Base-by-base conservation (phyloP, 164 flowering plant genomes). In the Berberis thunbergii region DNA sequence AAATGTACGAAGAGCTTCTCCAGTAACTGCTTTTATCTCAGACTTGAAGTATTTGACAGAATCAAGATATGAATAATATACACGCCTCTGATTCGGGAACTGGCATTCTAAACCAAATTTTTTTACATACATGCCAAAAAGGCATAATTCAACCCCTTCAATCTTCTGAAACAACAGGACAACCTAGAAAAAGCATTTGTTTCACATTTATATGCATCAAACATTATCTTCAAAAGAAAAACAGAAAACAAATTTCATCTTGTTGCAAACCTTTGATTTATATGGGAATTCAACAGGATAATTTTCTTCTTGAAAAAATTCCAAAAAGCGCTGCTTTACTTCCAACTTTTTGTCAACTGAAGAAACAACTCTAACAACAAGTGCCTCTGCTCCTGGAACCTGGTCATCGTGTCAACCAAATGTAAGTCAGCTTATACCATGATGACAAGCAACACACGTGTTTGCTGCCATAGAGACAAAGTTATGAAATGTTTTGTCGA, bases 1-100 rank as follows among this genome's bases (percentile, higher is more conserved):
- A 64, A 86, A 78, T 2, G 86, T 84, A 2, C 87, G 84, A 58
- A 84, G 87, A 70, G 83, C 64, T 61, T 81, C 86, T 46, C 86
- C 87, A 42, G 59, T 53, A 12, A 64, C 67, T 8, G 79, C 63
- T 60, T 49, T 60, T 53, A 62, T 64, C 42, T 79, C 86, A 10
- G 92, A 87, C 54, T 75, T 77, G 50, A 86, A 84, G 74, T 84
- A 83, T 73, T 80, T 82, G 26, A 84, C 83, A 11, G 92, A 86
- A 70, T 86, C 91, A 46, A 86, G 75, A 70, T 84, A 86, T 3
- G 86, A 82, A 44, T 84, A 76, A 64, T 81, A 81, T 38, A 83
- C 74, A 61, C 77, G 61, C 0, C 88, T 84, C 6, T 76, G 73
- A 66, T 84, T 84, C 42, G 91, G 88, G 3, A 2, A 39, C 6